Evolutionary conservation across 306 rosid genomes (phyloP), one percentile per base, ranked within the genome.

Genomic region (Prunus dulcis): DNA sequence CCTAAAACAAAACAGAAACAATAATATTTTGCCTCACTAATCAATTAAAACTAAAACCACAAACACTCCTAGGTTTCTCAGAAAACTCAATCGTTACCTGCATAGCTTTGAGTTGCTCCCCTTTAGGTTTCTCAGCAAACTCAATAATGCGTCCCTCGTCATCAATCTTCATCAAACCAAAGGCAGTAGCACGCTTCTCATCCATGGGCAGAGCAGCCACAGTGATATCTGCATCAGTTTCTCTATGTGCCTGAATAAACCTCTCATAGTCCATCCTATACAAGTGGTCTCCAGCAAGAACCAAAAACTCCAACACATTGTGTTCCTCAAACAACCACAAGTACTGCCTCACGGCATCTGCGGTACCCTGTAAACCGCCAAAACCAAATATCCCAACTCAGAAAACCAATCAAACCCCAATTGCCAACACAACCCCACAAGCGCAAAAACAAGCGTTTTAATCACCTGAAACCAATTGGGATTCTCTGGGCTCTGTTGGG

Each of bases 151-250:
- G 92, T 15, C 99, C 98, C 81, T 92, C 99, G 62, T 96, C 99
- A 73, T 96, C 97, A 73, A 92, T 96, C 92, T 92, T 96, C 98
- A 96, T 96, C 69, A 96, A 80, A 78, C 98, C 97, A 67, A 96
- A 96, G 5, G 98, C 96, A 34, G 99, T 92, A 74, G 99, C 99
- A 50, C 97, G 99, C 69, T 91, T 78, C 81, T 96, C 99, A 77
- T 96, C 98, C 99, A 91, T 91, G 41, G 98, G 99, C 82, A 96
- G 85, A 15, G 99, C 99, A 79, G 98, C 99, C 66, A 96, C 98
- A 60, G 98, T 96, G 80, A 96, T 96, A 79, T 96, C 98, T 12
- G 99, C 99, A 86, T 96, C 96, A 47, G 85, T 89, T 71, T 92
- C 99, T 79, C 99, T 88, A 50, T 95, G 99, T 2, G 97, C 99